phyloP scores from a whole-genome alignment of 2,329 filamentous ascomycete genomes.

The Thielaviopsis musarum region DNA sequence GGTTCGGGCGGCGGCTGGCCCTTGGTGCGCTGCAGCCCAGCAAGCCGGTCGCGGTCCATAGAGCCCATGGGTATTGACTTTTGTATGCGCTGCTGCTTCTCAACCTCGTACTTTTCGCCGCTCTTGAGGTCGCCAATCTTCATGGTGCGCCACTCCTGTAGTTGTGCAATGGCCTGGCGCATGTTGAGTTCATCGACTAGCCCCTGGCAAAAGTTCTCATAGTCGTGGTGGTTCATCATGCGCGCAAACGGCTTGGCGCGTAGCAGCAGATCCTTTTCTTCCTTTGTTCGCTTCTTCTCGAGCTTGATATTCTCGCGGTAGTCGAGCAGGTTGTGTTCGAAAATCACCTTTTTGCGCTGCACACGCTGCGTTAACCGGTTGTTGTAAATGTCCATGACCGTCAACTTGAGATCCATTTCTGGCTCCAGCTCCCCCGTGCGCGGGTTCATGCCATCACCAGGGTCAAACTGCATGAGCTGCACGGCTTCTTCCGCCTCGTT shows the following conservation, averaged over 20 bases:
- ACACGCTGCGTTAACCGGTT: conserved; percentile 75
- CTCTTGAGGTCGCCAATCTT: conserved; percentile 70
- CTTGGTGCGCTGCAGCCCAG: conserved; percentile 51
- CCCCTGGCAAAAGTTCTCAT: conserved; percentile 69
- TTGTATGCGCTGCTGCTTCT: conserved; percentile 64
- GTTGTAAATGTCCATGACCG: conserved; percentile 97
- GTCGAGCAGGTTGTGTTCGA: conserved; percentile 84
- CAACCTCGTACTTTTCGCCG: conserved; percentile 83
- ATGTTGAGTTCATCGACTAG: conserved; percentile 83
- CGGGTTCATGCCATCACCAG: conserved; percentile 80
- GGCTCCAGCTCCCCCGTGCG: conserved; percentile 74
- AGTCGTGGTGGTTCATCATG: conserved; percentile 91
- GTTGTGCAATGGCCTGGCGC: conserved; percentile 70
- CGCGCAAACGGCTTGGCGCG: conserved; percentile 91
- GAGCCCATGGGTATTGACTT: conserved; percentile 56
- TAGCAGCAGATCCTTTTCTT: conserved; percentile 78
- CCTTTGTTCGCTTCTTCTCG: conserved; percentile 92
- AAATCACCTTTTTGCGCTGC: conserved; percentile 90
- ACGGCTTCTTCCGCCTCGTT: conserved; percentile 98
- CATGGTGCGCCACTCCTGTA: conserved; percentile 85
- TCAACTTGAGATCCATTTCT: conserved; percentile 94
- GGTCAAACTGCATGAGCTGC: conserved; percentile 95
- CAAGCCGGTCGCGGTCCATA: conserved; percentile 66
- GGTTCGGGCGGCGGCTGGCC: conserved; percentile 51
- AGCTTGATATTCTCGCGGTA: conserved; percentile 79